Conservation (phyloP, 2,329 filamentous ascomycete genomes). For the Aspergillus tanneri region DNA sequence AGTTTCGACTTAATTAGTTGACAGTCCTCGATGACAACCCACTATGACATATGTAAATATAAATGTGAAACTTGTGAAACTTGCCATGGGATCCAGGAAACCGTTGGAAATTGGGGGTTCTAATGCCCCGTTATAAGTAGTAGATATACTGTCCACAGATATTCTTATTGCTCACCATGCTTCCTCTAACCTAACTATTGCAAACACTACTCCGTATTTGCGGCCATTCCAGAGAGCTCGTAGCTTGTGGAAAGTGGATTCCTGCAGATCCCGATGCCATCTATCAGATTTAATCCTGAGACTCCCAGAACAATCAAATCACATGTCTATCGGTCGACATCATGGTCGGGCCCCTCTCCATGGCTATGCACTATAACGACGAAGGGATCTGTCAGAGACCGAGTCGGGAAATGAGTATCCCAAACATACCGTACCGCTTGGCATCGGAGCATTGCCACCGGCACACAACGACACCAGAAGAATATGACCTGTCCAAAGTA, state of each 20-base stretch:
- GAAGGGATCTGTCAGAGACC: slow-evolving; percentile 32
- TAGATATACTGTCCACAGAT: neutral
- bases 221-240: slow-evolving; percentile 15
- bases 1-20: neutral
- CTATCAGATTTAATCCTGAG: slow-evolving; percentile 32
- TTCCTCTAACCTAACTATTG: slow-evolving; percentile 25
- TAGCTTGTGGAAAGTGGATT: neutral
- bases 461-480: slow-evolving; percentile 37
- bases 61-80: neutral
- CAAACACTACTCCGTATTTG: slow-evolving; percentile 25
- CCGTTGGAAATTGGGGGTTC: too few relatives aligned
- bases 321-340: slow-evolving; percentile 29
- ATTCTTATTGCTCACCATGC: too few relatives aligned
- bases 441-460: slow-evolving; percentile 45
- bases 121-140: too few relatives aligned
- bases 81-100: too few relatives aligned
- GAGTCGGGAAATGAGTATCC: slow-evolving; percentile 30
- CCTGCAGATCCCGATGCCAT: slow-evolving; percentile 25
- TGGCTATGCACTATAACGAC: slow-evolving; percentile 34
- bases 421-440: slow-evolving; percentile 43
- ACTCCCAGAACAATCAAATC: slow-evolving; percentile 31
- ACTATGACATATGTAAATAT: too few relatives aligned
- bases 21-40: neutral
- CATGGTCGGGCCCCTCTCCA: slow-evolving; percentile 22
- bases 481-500: slow-evolving; percentile 36